Conservation (phyloP, 345 rosid genomes). For the Gossypium ekmanianum region DNA sequence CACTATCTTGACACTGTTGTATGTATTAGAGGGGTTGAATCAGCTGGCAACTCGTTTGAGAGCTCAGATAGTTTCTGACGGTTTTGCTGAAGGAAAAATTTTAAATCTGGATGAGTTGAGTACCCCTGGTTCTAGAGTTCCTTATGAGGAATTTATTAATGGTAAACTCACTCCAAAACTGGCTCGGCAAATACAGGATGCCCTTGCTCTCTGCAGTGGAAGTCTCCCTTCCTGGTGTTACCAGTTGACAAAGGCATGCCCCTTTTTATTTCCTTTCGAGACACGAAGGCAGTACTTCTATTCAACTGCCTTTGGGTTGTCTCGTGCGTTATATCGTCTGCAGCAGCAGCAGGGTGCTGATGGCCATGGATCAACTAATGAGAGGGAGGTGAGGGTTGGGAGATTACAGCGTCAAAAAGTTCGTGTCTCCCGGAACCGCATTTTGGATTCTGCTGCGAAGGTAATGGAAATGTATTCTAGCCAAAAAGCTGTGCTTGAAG, state of each 20-base stretch:
- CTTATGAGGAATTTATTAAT: slow-evolving; percentile 77
- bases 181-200: slow-evolving; percentile 97
- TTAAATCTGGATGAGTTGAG: slow-evolving; percentile 51
- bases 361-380: slow-evolving; percentile 74
- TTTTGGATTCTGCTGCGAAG: slow-evolving; percentile 96
- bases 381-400: slow-evolving; percentile 91
- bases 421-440: slow-evolving; percentile 94
- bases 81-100: slow-evolving; percentile 67
- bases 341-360: slow-evolving; percentile 99
- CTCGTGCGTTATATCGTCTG: slow-evolving; percentile 92
- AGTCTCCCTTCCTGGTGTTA: slow-evolving; percentile 98
- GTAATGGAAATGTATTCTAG: slow-evolving; percentile 99
- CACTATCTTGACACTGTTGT: slow-evolving; percentile 72
- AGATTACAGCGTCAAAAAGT: slow-evolving; percentile 98
- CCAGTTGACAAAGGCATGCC: slow-evolving; percentile 95
- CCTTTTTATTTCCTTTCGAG: slow-evolving; percentile 97
- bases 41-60: slow-evolving; percentile 88
- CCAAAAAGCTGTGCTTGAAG: slow-evolving; percentile 98
- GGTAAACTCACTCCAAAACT: slow-evolving; percentile 95
- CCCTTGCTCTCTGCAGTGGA: slow-evolving; percentile 97
- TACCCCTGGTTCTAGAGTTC: slow-evolving; percentile 49
- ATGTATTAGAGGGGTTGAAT: slow-evolving; percentile 89
- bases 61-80: slow-evolving; percentile 54
- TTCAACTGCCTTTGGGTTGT: slow-evolving; percentile 97
- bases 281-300: slow-evolving; percentile 92